These are phyloP conservation scores for Rhododendron mucronatum DNA, from an alignment of 148 eudicot species.

Conservation along the genomic window DNA sequence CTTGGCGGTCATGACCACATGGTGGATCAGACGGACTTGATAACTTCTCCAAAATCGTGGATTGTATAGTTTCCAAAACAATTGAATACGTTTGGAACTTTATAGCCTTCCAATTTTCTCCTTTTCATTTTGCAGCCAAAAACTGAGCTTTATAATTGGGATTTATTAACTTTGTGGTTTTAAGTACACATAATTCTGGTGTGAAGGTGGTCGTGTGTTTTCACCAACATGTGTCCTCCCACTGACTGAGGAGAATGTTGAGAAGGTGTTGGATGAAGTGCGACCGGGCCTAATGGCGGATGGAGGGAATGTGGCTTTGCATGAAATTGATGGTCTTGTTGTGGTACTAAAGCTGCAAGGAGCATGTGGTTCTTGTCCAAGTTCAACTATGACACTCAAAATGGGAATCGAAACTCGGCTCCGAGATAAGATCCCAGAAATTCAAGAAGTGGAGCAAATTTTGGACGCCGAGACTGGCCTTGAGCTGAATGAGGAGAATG, in stretches of 20 bases:
- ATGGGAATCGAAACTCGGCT: constrained; percentile 83
- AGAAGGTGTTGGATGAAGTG: constrained; percentile 86
- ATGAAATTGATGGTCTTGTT: constrained; percentile 90
- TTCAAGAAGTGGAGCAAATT: constrained; percentile 75
- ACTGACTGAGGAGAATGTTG: constrained; percentile 85
- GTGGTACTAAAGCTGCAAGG: constrained; percentile 89
- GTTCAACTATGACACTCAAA: constrained; percentile 88
- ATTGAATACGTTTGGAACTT: background rate
- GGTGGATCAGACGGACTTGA: background rate
- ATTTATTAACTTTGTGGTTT: background rate
- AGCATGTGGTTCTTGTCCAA: constrained; percentile 97
- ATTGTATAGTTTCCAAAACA: background rate
- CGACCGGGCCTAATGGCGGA: constrained; percentile 91
- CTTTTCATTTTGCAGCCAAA: background rate
- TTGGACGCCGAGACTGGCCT: constrained; percentile 88
- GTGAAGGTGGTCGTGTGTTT: constrained; percentile 31
- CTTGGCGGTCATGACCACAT: background rate
- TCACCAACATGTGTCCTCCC: constrained; percentile 71
- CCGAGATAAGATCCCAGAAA: constrained; percentile 90
- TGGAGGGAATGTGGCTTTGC: constrained; percentile 89
- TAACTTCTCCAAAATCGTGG: background rate
- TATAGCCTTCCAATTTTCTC: background rate
- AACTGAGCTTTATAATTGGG: background rate
- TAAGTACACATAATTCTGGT: background rate
- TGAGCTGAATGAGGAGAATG: constrained; percentile 76